phyloP scores from a whole-genome alignment of 2,329 filamentous ascomycete species.

The Beauveria bassiana region DNA sequence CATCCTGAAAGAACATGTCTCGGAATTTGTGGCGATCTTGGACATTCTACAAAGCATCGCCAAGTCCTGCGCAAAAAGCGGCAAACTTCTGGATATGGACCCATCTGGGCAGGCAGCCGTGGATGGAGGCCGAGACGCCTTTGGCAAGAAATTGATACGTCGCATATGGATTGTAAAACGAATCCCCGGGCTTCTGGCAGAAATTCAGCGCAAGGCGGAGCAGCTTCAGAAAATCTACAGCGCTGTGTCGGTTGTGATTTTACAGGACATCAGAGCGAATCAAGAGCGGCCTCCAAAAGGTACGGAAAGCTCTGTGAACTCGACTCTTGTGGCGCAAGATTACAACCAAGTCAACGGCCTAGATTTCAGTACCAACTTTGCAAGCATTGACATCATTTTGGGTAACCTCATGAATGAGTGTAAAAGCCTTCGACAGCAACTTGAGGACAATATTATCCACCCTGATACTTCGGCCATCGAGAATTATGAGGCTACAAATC shows the following conservation, averaged over 20 bases:
- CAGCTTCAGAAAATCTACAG: constrained; percentile 13
- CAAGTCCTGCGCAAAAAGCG: constrained; percentile 13
- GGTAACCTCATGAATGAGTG: constrained; percentile 12
- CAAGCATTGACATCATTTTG: constrained; percentile 12
- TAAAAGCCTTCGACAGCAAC: constrained; percentile 12
- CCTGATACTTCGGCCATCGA: constrained; percentile 12
- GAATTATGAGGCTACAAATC: constrained; percentile 12
- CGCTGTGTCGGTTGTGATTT: constrained; percentile 12
- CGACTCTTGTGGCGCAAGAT: neutral
- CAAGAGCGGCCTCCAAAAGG: neutral
- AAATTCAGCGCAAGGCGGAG: constrained; percentile 10
- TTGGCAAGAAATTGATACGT: constrained; percentile 10
- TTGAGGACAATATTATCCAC: constrained; percentile 11
- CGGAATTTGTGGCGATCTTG: constrained; percentile 13
- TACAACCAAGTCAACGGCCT: neutral
- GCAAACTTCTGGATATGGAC: constrained; percentile 13
- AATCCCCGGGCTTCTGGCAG: constrained; percentile 12
- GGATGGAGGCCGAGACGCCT: constrained; percentile 1
- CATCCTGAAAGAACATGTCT: constrained; percentile 9
- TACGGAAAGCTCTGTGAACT: neutral
- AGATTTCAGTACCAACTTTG: constrained; percentile 12
- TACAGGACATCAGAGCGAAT: constrained; percentile 12
- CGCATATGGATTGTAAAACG: constrained; percentile 12
- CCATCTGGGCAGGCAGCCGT: neutral
- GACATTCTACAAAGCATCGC: constrained; percentile 14